These are phyloP conservation scores for Carex parvula DNA, from an alignment of 176 grass and related monocot species.

Conservation along the genomic window DNA sequence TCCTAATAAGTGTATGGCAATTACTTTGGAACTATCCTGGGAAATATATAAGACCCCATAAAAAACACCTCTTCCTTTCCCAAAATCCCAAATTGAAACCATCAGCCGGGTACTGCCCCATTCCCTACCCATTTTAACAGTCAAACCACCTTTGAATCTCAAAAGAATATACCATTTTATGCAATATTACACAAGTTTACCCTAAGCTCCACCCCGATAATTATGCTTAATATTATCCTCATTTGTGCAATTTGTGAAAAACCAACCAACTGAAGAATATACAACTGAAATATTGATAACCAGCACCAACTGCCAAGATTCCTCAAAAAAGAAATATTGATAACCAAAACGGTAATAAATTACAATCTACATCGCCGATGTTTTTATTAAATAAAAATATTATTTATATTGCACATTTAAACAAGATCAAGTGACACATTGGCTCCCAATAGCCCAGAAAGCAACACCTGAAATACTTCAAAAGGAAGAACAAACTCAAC, in stretches of 20 bases:
- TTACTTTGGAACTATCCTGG: background rate
- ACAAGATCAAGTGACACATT: background rate
- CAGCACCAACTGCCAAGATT: too few species aligned
- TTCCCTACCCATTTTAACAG: background rate
- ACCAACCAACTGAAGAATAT: background rate
- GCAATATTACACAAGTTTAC: background rate
- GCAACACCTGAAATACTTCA: background rate
- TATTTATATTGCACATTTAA: background rate
- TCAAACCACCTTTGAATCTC: background rate
- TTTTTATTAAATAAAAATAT: background rate
- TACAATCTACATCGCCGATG: background rate
- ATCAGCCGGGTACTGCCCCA: background rate
- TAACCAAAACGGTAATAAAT: background rate
- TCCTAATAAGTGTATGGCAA: too few species aligned
- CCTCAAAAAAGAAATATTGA: too few species aligned
- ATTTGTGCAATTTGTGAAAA: background rate
- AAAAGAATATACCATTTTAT: background rate
- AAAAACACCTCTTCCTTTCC: too few species aligned
- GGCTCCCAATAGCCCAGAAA: background rate
- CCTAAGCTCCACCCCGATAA: background rate
- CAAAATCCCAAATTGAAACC: background rate
- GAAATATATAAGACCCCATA: background rate
- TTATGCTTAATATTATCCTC: background rate
- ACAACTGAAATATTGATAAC: background rate
- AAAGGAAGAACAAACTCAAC: background rate